Evolutionary conservation across 345 rosid species (phyloP), one percentile per base, ranked within the genome.

Genomic region (Eucalyptus erythrocorys): DNA sequence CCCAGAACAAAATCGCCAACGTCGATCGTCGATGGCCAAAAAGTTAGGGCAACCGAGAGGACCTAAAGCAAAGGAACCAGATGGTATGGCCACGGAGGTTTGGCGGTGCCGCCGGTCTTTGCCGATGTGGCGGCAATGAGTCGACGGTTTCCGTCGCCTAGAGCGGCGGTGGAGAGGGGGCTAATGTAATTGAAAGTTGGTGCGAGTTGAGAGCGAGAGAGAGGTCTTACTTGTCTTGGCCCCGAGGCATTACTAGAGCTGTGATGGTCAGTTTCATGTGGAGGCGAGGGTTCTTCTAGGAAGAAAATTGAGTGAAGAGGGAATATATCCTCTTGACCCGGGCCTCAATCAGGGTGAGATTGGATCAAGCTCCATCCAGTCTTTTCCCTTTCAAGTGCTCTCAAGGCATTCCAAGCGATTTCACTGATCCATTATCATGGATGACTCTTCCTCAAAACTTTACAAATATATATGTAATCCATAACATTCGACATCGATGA

Each of bases 131-230:
- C 0, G 3, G 37, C 10, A 64, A 4, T 27, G 15, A 11, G 71
- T 13, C 34, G 3, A 30, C 3, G 0, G 1, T 26, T 57, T 57
- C 64, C 2, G 15, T 0, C 14, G 4, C 2, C 14, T 0, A 1
- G 0, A 3, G 32, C 1, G 4, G 34, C 7, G 4, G 34, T 0
- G 8, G 68, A 61, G 68, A 34, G 4, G 4, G 17, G 34, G 34
- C 34, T 13, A 1, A 61, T 64, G 76, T 15, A 14, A 64, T n/a
- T 8, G 76, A 64, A n/a, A n/a, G 37, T 64, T 15, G 76, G 76
- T 2, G 0, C 0, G 6, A 30, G 71, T 64, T 64, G 7, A 0
- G 30, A 13, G 16, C 2, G 3, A 13, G 16, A 61, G 32, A 59
- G 68, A 61, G 34, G 68, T 30, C 68, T 61, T 30, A 61, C 32